Conservation (phyloP, 306 rosid genomes). For the Vigna mungo region DNA sequence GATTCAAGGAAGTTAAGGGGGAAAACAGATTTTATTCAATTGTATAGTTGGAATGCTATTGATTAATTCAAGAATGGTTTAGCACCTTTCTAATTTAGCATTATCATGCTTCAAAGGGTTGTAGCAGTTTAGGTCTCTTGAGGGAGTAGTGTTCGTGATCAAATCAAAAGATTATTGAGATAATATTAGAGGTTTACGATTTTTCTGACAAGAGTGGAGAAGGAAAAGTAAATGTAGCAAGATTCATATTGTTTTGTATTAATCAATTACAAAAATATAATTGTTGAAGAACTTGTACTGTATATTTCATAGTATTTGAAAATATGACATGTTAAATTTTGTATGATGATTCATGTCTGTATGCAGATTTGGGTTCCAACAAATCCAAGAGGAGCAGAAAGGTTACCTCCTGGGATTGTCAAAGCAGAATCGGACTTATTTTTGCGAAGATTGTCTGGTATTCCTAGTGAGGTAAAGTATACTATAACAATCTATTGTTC, state of each 20-base stretch:
- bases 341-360: conserved; percentile 27
- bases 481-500: conserved; percentile 17
- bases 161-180: not conserved
- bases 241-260: not conserved
- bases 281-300: conserved; percentile 9
- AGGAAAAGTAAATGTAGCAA: conserved; percentile 1
- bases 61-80: not conserved
- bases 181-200: not conserved
- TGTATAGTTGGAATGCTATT: not conserved
- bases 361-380: conserved; percentile 93
- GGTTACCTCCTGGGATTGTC: conserved; percentile 78
- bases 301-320: not conserved
- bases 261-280: conserved; percentile 1
- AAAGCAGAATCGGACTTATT: conserved; percentile 76
- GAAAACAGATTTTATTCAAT: not conserved
- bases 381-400: conserved; percentile 97
- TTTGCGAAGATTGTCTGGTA: conserved; percentile 91
- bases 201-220: conserved; percentile 1
- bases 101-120: conserved; percentile 2
- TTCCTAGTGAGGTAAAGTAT: conserved; percentile 83
- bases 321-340: conserved; percentile 13
- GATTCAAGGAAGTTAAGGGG: not conserved
- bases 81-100: not conserved
- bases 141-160: not conserved
- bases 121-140: not conserved